Percentiles rank a stretch among this genome's conserved stretches.
These are phyloP conservation scores for Calonectria crousiana DNA, from an alignment of 2,329 filamentous ascomycete species.

Conservation along the genomic window DNA sequence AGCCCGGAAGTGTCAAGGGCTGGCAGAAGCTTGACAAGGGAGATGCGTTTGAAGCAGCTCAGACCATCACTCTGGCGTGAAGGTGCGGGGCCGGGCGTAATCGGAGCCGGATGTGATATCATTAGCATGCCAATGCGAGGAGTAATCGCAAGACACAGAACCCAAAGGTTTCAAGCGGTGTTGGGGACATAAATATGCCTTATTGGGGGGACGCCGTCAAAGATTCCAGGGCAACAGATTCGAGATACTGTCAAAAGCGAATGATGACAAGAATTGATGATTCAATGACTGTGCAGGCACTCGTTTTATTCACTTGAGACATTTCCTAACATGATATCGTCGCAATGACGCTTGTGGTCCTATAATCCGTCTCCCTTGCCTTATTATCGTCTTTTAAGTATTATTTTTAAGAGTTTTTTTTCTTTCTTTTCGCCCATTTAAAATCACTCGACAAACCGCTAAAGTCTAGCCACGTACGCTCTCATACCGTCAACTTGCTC, in stretches of 20 bases:
- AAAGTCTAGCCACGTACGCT: not conserved
- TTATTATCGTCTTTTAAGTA: not conserved
- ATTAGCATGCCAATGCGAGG: not conserved
- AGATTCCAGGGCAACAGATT: slow-evolving; percentile 9
- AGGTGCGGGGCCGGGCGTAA: not conserved
- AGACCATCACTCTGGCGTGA: slow-evolving; percentile 62
- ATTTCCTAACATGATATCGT: slow-evolving; percentile 10
- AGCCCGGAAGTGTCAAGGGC: slow-evolving; percentile 84
- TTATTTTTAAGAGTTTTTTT: not conserved
- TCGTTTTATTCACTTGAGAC: slow-evolving; percentile 16
- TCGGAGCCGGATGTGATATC: slow-evolving; percentile 18
- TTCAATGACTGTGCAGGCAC: slow-evolving; percentile 12
- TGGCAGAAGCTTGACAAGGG: slow-evolving; percentile 91
- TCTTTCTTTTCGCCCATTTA: not conserved
- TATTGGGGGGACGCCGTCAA: not conserved
- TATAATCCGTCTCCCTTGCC: not conserved
- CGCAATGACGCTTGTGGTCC: not conserved
- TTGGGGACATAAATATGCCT: slow-evolving; percentile 5
- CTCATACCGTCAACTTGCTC: slow-evolving; percentile 22
- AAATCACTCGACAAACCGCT: not conserved
- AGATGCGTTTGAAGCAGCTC: slow-evolving; percentile 73
- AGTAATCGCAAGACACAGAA: slow-evolving; percentile 6
- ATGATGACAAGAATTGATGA: slow-evolving; percentile 26
- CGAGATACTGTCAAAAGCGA: not conserved
- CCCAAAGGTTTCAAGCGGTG: not conserved